Base-by-base conservation (phyloP, 495 filamentous ascomycete genomes). In the Hypoxylon trugodes region DNA sequence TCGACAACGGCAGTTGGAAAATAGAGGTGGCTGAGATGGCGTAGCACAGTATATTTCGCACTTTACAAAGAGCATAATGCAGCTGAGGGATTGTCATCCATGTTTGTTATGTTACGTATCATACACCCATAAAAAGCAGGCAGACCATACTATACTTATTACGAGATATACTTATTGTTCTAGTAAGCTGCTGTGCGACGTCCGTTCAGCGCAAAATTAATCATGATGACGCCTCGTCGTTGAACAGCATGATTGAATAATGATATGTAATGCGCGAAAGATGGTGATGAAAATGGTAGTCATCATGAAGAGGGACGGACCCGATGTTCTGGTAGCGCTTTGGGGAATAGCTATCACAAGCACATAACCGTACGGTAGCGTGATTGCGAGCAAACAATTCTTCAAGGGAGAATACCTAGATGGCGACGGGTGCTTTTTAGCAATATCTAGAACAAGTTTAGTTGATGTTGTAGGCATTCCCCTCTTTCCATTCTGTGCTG, bases 111-210 rank as follows among this genome's bases (percentile, higher is more conserved):
- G 61, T 59, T 42, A 66, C 62, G 62, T 66, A 61, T 51, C 62
- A 66, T 65, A 37, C 40, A n/a, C n/a, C n/a, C n/a, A n/a, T n/a
- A n/a, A n/a, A n/a, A n/a, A n/a, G n/a, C n/a, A n/a, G n/a, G n/a
- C n/a, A n/a, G n/a, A n/a, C n/a, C n/a, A n/a, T n/a, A n/a, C n/a
- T n/a, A n/a, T n/a, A n/a, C n/a, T n/a, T n/a, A n/a, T n/a, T 9
- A n/a, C 5, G 15, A 42, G 38, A 42, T 24, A 26, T 41, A 49
- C 47, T 26, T 35, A 7, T 41, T 32, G 15, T 43, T 59, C 49
- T 59, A 65, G 62, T 65, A 65, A 65, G 62, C 62, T 65, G 55
- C 37, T 45, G 62, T 65, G 62, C 56, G 45, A 66, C 62, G 21
- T 56, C 46, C 33, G 18, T 57, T 40, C 50, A 61, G 63, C 51